phyloP scores from a whole-genome alignment of 345 rosid genomes.

The Brassica incana region DNA sequence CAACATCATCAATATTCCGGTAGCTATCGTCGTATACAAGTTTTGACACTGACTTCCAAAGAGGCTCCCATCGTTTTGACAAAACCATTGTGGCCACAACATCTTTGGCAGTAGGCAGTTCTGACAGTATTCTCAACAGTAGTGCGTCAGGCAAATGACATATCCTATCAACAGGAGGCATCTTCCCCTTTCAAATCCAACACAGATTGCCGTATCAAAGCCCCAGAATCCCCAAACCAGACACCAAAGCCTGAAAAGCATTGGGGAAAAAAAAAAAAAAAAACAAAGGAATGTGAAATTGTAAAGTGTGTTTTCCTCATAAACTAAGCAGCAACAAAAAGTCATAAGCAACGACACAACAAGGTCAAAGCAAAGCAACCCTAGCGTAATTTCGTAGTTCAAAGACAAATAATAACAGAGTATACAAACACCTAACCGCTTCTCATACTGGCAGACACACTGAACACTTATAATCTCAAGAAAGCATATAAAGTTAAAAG shows the following conservation, averaged over 20 bases:
- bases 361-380: not conserved
- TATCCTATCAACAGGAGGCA: not conserved
- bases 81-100: not conserved
- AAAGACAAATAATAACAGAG: not conserved
- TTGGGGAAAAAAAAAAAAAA: too few relatives aligned
- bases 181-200: not conserved
- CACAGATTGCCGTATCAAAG: too few relatives aligned
- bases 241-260: not conserved
- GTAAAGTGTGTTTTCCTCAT: not conserved
- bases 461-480: not conserved
- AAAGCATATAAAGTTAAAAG: not conserved
- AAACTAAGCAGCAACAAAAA: not conserved
- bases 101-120: not conserved
- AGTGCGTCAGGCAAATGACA: not conserved
- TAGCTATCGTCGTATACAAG: not conserved
- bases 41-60: not conserved
- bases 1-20: not conserved
- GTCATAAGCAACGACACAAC: not conserved
- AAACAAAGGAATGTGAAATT: not conserved
- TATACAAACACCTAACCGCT: not conserved
- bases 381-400: not conserved
- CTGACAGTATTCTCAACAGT: not conserved
- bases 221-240: not conserved
- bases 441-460: not conserved
- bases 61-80: not conserved